A percentile compares a stretch with the other conserved stretches of the same genome.
These are phyloP conservation scores for Hibiscus syriacus DNA, from an alignment of 345 rosid species.

Conservation along the genomic window DNA sequence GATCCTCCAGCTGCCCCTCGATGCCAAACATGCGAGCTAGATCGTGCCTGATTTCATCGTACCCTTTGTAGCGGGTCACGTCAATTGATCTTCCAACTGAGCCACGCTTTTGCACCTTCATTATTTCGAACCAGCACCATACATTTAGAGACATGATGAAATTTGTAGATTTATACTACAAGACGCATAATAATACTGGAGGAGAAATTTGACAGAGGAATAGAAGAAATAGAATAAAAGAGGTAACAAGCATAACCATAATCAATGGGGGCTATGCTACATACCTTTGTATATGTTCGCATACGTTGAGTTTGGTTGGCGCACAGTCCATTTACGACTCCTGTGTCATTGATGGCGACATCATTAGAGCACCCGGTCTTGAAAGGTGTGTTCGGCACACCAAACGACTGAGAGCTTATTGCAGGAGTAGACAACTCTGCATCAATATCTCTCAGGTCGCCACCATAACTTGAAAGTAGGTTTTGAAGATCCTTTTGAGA, in stretches of 20 bases:
- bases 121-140: constrained; percentile 7
- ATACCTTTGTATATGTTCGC: constrained; percentile 95
- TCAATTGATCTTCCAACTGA: constrained; percentile 96
- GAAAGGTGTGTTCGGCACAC: constrained; percentile 65
- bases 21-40: constrained; percentile 94
- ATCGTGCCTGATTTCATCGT: constrained; percentile 80
- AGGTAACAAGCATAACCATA: not conserved
- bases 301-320: constrained; percentile 75
- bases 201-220: too few relatives aligned
- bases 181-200: too few relatives aligned
- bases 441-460: constrained; percentile 68
- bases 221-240: not conserved
- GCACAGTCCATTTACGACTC: constrained; percentile 73
- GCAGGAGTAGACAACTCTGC: constrained; percentile 88
- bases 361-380: constrained; percentile 70
- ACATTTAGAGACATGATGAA: too few relatives aligned
- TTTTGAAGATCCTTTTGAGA: constrained; percentile 95
- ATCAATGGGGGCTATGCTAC: constrained; percentile 5
- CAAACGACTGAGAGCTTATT: constrained; percentile 87
- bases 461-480: constrained; percentile 76
- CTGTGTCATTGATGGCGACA: constrained; percentile 62
- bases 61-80: constrained; percentile 71
- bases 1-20: constrained; percentile 93
- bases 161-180: too few relatives aligned
- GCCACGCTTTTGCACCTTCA: constrained; percentile 96